These are phyloP conservation scores for Volvox africanus DNA, from an alignment of 139 green algal genomes.

Conservation along the genomic window DNA sequence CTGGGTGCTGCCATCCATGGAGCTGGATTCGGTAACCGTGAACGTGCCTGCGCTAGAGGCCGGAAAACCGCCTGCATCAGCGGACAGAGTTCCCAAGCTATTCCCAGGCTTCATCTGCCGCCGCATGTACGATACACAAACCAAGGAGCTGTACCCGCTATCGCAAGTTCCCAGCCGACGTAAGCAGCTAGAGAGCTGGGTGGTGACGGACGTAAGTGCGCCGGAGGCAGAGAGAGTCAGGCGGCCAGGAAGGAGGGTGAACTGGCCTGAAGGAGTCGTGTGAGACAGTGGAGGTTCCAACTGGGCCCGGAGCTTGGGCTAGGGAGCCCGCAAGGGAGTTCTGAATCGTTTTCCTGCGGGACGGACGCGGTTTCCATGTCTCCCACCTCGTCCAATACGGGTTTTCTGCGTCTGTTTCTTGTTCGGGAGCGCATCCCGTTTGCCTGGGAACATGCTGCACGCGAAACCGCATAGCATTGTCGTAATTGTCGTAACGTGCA, in stretches of 20 bases:
- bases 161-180: background rate
- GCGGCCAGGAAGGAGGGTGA: too few species aligned
- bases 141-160: background rate
- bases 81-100: background rate
- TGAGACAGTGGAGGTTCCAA: too few species aligned
- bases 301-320: too few species aligned
- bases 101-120: slow-evolving; percentile 48
- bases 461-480: background rate
- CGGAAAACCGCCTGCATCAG: background rate
- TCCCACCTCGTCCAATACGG: background rate
- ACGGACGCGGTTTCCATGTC: background rate
- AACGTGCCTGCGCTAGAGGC: background rate
- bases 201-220: background rate
- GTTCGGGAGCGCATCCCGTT: background rate
- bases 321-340: background rate
- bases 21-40: background rate
- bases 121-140: slow-evolving; percentile 48
- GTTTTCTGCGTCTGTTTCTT: background rate
- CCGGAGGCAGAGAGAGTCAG: too few species aligned
- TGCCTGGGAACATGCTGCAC: background rate
- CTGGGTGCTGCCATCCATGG: background rate
- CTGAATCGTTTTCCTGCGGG: background rate
- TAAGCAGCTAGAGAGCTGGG: background rate
- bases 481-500: background rate
- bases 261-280: too few species aligned